phyloP scores from a whole-genome alignment of 2,329 filamentous ascomycete species.

The Beauveria rudraprayagi region DNA sequence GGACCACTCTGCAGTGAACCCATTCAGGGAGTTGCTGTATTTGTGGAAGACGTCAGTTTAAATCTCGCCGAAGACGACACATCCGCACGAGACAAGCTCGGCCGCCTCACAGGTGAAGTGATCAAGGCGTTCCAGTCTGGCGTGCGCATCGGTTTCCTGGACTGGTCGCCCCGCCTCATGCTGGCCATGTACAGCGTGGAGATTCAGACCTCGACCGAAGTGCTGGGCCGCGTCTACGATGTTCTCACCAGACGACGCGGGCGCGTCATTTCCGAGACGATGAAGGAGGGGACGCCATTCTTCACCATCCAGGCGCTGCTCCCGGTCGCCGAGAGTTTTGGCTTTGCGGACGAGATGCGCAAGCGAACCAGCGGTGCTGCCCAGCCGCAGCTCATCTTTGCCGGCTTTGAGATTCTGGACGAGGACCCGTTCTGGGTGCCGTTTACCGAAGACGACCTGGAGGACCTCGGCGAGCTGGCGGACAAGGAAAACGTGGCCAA shows the following conservation, averaged over 20 bases:
- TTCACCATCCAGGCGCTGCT: conserved; percentile 86
- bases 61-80: conserved; percentile 45
- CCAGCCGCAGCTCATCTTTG: conserved; percentile 86
- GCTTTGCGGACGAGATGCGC: conserved; percentile 92
- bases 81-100: conserved; percentile 57
- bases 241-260: conserved; percentile 94
- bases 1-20: conserved; percentile 90
- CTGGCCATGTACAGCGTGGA: conserved; percentile 97
- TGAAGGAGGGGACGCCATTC: conserved; percentile 93
- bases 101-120: conserved; percentile 82
- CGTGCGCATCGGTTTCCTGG: conserved; percentile 80
- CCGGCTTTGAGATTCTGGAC: conserved; percentile 85
- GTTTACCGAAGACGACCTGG: conserved; percentile 89
- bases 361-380: conserved; percentile 88
- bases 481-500: conserved; percentile 95
- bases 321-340: conserved; percentile 91
- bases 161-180: conserved; percentile 93
- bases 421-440: conserved; percentile 98
- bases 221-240: conserved; percentile 89
- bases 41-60: conserved; percentile 72
- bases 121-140: conserved; percentile 81
- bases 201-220: conserved; percentile 93
- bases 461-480: conserved; percentile 89
- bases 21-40: conserved; percentile 84
- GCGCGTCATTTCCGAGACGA: conserved; percentile 77